A percentile compares a stretch with the other conserved stretches of the same genome.
phyloP scores from a whole-genome alignment of 352 stramenopile genomes.

The Albugo laibachii region DNA sequence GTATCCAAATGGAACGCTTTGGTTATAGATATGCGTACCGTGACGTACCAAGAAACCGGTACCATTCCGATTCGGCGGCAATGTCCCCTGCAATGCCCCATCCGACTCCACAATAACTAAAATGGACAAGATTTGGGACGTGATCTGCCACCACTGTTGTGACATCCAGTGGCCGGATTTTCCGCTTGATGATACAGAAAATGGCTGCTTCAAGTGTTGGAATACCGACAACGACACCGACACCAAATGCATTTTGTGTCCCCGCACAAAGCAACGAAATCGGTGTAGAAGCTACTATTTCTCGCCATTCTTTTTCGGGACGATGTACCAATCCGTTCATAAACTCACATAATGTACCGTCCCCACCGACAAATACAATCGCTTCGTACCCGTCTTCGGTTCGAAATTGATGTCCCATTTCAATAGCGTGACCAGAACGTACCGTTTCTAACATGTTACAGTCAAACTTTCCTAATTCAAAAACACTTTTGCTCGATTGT shows the following conservation, averaged over 20 bases:
- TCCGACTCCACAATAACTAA: slow-evolving; percentile 53
- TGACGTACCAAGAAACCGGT: slow-evolving; percentile 40
- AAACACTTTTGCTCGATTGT: slow-evolving; percentile 21
- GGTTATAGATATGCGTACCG: slow-evolving; percentile 58
- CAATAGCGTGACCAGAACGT: slow-evolving; percentile 45
- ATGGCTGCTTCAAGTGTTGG: slow-evolving; percentile 38
- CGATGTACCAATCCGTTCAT: slow-evolving; percentile 62
- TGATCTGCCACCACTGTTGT: slow-evolving; percentile 28
- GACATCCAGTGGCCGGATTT: slow-evolving; percentile 58
- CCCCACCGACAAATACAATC: slow-evolving; percentile 54
- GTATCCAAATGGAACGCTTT: slow-evolving; percentile 33
- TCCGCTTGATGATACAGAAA: slow-evolving; percentile 66
- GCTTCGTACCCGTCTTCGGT: slow-evolving; percentile 43
- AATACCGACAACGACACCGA: slow-evolving; percentile 35
- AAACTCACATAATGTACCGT: slow-evolving; percentile 70
- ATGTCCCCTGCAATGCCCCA: slow-evolving; percentile 60
- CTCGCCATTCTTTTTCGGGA: slow-evolving; percentile 47
- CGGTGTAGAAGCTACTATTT: slow-evolving; percentile 45
- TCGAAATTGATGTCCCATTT: slow-evolving; percentile 41
- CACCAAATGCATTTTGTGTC: slow-evolving; percentile 61
- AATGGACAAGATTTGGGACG: slow-evolving; percentile 24
- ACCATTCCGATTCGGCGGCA: slow-evolving; percentile 45
- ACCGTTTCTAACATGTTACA: slow-evolving; percentile 60
- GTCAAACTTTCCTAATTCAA: slow-evolving; percentile 39
- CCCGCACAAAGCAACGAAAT: slow-evolving; percentile 47